These are phyloP conservation scores for Peniophora sp. DNA, from an alignment of 1,284 basidiomycete species.

Conservation along the genomic window DNA sequence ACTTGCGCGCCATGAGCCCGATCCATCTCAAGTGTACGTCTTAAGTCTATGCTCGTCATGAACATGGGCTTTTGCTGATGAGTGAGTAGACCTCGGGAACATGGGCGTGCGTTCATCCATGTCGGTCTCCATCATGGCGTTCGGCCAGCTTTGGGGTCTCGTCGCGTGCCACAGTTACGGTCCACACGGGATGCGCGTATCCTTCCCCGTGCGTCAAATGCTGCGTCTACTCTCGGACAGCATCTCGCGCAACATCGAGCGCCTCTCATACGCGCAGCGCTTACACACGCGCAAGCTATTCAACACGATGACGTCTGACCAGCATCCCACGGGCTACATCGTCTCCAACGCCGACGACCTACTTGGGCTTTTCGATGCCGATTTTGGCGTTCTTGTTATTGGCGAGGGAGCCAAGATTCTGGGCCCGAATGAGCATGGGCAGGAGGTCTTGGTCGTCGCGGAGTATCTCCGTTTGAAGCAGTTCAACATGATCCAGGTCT, in stretches of 20 bases:
- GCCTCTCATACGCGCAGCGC: slow-evolving; percentile 74
- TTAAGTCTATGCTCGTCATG: slow-evolving; percentile 2
- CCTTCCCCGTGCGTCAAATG: slow-evolving; percentile 81
- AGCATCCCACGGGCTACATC: slow-evolving; percentile 78
- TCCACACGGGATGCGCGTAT: slow-evolving; percentile 71
- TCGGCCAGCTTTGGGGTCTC: slow-evolving; percentile 80
- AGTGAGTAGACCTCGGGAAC: slow-evolving; percentile 56
- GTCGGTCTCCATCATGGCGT: slow-evolving; percentile 85
- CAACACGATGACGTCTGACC: slow-evolving; percentile 68
- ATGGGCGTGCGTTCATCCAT: slow-evolving; percentile 81
- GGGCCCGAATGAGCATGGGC: slow-evolving; percentile 74
- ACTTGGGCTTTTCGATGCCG: slow-evolving; percentile 77
- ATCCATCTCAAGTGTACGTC: slow-evolving; percentile 77
- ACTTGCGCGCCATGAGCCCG: slow-evolving; percentile 84
- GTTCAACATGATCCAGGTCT: slow-evolving; percentile 60
- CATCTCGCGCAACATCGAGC: slow-evolving; percentile 80
- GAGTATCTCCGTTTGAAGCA: slow-evolving; percentile 80
- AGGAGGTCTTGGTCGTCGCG: slow-evolving; percentile 78
- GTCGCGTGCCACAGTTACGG: slow-evolving; percentile 84
- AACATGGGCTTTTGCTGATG: slow-evolving; percentile 5
- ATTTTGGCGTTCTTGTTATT: slow-evolving; percentile 80
- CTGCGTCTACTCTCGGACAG: slow-evolving; percentile 75
- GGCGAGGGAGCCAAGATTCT: slow-evolving; percentile 84
- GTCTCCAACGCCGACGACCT: slow-evolving; percentile 84
- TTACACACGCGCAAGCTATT: slow-evolving; percentile 78